Evolutionary conservation across 306 rosid species (phyloP).

Genomic region (Prunus fruticosa): DNA sequence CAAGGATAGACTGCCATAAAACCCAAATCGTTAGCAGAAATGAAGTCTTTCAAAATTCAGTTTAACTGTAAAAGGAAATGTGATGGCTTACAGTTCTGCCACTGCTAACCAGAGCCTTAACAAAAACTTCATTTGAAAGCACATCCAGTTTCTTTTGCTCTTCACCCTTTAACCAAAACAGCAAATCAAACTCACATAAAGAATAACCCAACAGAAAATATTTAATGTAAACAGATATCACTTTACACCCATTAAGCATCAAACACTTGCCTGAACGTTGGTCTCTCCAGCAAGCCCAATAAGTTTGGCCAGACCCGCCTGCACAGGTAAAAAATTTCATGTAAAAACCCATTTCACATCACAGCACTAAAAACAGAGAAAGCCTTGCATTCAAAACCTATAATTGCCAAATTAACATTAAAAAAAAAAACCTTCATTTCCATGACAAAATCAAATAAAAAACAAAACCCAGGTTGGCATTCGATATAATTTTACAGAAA

Average conservation of each 20-base stretch:
- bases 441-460: background rate
- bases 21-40: conserved; percentile 23
- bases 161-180: conserved; percentile 67
- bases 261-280: conserved; percentile 70
- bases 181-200: background rate
- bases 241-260: conserved; percentile 3
- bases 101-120: conserved; percentile 89
- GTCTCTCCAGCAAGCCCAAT: conserved; percentile 99
- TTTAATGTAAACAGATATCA: background rate
- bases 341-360: background rate
- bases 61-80: background rate
- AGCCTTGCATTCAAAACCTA: background rate
- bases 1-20: conserved; percentile 72
- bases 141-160: conserved; percentile 98
- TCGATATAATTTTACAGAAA: background rate
- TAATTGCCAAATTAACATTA: background rate
- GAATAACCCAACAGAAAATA: conserved; percentile 5
- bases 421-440: background rate
- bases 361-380: background rate
- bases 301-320: conserved; percentile 98
- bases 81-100: conserved; percentile 77
- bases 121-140: conserved; percentile 90
- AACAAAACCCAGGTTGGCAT: background rate
- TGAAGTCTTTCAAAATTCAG: conserved; percentile 3
- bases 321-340: conserved; percentile 14